These are phyloP conservation scores for Escovopsis sp. DNA, from an alignment of 2,329 filamentous ascomycete genomes.

Conservation along the genomic window DNA sequence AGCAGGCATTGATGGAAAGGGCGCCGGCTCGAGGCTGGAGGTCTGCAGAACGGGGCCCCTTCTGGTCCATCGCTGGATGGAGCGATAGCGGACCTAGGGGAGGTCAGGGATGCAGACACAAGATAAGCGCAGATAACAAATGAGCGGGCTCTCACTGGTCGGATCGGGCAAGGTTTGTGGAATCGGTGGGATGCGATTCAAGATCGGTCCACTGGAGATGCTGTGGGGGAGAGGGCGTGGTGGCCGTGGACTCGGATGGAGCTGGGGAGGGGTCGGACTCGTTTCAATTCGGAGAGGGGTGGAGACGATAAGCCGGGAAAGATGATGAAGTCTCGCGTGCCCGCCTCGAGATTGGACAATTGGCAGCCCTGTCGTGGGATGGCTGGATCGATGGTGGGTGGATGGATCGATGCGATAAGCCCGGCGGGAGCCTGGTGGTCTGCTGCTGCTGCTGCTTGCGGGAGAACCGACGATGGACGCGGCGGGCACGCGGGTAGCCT, in stretches of 20 bases:
- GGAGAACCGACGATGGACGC: no score
- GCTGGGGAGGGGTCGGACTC: no score
- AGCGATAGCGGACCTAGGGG: conserved; percentile 5
- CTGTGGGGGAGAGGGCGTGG: background rate
- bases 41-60: background rate
- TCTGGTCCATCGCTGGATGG: background rate
- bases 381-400: no score
- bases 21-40: background rate
- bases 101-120: background rate
- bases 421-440: no score
- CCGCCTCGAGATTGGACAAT: no score
- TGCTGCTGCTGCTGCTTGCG: no score
- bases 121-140: conserved; percentile 2
- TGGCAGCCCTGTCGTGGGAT: no score
- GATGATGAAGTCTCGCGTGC: background rate
- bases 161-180: conserved; percentile 3
- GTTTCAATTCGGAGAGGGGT: no score
- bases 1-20: no score
- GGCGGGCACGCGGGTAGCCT: no score
- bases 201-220: conserved; percentile 4
- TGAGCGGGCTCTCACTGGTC: background rate
- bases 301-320: conserved; percentile 4
- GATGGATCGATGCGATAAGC: no score
- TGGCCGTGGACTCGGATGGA: no score
- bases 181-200: background rate